Percentiles rank a stretch among this genome's conserved stretches.
Conservation (phyloP, 768 basidiomycete genomes). For the Leccinum obscurum region DNA sequence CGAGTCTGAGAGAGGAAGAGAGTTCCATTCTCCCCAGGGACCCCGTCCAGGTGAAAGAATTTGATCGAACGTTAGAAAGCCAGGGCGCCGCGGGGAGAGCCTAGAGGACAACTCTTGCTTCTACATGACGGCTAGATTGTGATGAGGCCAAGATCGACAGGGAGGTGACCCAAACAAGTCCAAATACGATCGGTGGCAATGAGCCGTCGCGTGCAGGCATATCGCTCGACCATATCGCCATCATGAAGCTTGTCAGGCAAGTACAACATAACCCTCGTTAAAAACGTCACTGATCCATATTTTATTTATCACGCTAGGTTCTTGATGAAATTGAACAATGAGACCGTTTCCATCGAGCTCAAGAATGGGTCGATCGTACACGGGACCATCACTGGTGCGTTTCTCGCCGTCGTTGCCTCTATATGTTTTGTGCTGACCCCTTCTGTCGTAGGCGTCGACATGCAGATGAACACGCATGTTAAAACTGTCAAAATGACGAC, state of each 20-base stretch:
- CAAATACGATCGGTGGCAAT: slow-evolving; percentile 25
- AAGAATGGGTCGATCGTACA: slow-evolving; percentile 96
- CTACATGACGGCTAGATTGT: not conserved
- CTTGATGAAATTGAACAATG: slow-evolving; percentile 99
- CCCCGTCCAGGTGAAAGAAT: too few relatives aligned
- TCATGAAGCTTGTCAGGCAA: slow-evolving; percentile 86
- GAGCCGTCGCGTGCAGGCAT: slow-evolving; percentile 7
- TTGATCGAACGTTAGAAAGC: too few relatives aligned
- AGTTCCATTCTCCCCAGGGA: too few relatives aligned
- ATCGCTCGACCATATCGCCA: slow-evolving; percentile 32
- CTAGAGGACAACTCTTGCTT: too few relatives aligned
- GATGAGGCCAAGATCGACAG: not conserved
- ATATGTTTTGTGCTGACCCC: not conserved
- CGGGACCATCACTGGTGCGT: slow-evolving; percentile 93
- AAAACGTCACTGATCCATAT: slow-evolving; percentile 20
- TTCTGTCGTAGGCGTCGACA: slow-evolving; percentile 78
- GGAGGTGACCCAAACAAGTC: slow-evolving; percentile 14
- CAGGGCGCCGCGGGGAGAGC: too few relatives aligned
- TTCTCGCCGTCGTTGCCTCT: not conserved
- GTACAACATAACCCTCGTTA: slow-evolving; percentile 7
- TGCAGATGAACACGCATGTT: slow-evolving; percentile 99
- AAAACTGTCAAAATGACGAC: slow-evolving; percentile 98
- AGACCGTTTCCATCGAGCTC: slow-evolving; percentile 96
- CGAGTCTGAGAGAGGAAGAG: too few relatives aligned
- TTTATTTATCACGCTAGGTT: slow-evolving; percentile 55